phyloP scores from a whole-genome alignment of 192 early-diverging fungal genomes.

The Lobosporangium transversale region DNA sequence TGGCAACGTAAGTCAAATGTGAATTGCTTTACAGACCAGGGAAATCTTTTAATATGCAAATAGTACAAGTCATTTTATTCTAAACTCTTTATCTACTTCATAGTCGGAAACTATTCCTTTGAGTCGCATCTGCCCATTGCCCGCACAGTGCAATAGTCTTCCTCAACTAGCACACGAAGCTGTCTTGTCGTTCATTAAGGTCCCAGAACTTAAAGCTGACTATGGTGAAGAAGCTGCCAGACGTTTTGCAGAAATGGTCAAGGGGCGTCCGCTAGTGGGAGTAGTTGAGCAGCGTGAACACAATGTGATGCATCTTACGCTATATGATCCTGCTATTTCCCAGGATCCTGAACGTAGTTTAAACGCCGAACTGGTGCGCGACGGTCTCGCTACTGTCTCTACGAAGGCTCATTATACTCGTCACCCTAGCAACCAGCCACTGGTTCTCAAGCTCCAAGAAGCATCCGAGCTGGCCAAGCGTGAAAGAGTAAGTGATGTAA shows the following conservation, averaged over 20 bases:
- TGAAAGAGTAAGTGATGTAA: slow-evolving; percentile 67
- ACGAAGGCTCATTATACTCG: slow-evolving; percentile 59
- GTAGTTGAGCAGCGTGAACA: slow-evolving; percentile 74
- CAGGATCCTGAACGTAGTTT: slow-evolving; percentile 71
- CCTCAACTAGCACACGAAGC: slow-evolving; percentile 86
- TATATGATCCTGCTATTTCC: slow-evolving; percentile 72
- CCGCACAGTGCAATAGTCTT: slow-evolving; percentile 73
- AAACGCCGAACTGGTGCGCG: slow-evolving; percentile 72
- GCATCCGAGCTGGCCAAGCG: slow-evolving; percentile 74
- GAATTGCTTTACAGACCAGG: background rate
- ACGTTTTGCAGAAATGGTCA: slow-evolving; percentile 72
- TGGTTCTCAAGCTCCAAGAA: slow-evolving; percentile 72
- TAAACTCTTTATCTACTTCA: too few species aligned
- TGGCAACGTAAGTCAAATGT: slow-evolving; percentile 84
- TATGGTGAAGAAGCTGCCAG: slow-evolving; percentile 82
- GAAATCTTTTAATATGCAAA: background rate
- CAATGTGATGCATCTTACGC: slow-evolving; percentile 67
- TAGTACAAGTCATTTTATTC: too few species aligned
- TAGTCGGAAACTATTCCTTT: slow-evolving; percentile 77
- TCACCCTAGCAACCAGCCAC: slow-evolving; percentile 59
- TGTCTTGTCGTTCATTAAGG: slow-evolving; percentile 81
- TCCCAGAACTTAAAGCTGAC: slow-evolving; percentile 70
- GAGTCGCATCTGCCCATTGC: slow-evolving; percentile 78
- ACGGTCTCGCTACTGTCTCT: slow-evolving; percentile 69
- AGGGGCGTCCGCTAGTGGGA: slow-evolving; percentile 73